Base-by-base conservation (phyloP, 2,329 filamentous ascomycete species). In the Arthrinium puccinioides region DNA sequence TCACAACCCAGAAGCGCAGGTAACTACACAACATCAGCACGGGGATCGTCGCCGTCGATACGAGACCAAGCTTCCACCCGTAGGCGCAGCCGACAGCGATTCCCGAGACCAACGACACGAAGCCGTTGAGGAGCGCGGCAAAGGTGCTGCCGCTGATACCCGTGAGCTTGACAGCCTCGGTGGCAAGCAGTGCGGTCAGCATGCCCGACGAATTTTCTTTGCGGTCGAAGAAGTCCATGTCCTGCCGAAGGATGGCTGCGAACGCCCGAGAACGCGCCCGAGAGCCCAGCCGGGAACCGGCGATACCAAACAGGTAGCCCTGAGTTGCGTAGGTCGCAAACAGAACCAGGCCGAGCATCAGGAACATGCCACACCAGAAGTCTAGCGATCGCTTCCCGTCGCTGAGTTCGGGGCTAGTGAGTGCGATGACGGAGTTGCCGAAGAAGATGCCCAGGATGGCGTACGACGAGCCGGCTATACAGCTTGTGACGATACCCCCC, bases 171-270 rank as follows among this genome's bases (percentile, higher is more conserved):
- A 87, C 94, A 0, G 89, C 88, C 61, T 95, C 84, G 0, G 87
- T 92, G 2, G 86, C 89, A 9, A 96, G 67, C 62, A 94, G 90
- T 0, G 84, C 86, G 0, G 88, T 95, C 49, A 98, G 66, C 1
- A 87, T 84, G 46, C 90, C 90, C 7, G 87, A 82, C 5, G 84
- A 87, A 57, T 97, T 94, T 57, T 92, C 84, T 45, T 94, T 85
- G 30, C 71, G 72, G 59, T 97, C 90, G 50, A 95, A 98, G 60
- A 89, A 97, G 19, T 79, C 70, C 41, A 97, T 89, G 44, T 97
- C 92, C 61, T 97, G 90, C 45, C 88, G 84, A 32, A 97, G 76
- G 67, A 97, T 87, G 15, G 82, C 73, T 21, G 88, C 74, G 67
- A 98, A 96, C 6, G 88, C 84, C 19, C 21, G 28, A 6, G 11